Percentiles rank a stretch among this genome's conserved stretches.
These are phyloP conservation scores for Stropharia rugosoannulata DNA, from an alignment of 768 basidiomycete species.

Conservation along the genomic window DNA sequence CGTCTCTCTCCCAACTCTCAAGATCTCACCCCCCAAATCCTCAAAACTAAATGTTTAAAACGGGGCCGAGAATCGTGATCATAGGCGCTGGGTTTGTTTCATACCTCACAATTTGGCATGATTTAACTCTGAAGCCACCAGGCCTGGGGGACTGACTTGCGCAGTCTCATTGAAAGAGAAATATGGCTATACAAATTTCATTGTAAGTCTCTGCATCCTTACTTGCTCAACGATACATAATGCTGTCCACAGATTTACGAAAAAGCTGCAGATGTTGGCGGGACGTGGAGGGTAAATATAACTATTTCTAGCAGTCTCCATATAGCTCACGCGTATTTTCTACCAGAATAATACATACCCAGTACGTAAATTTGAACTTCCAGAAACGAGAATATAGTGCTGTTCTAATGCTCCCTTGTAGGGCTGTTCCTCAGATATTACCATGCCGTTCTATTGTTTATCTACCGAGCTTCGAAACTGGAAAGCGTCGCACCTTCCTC, in stretches of 20 bases:
- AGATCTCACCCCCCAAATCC: too few species aligned
- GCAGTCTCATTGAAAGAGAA: conserved; percentile 42
- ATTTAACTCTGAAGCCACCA: conserved; percentile 9
- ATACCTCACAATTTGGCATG: not conserved
- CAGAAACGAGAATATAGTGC: not conserved
- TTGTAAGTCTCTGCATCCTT: conserved; percentile 23
- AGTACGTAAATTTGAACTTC: conserved; percentile 15
- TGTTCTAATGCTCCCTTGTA: conserved; percentile 6
- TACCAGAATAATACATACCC: conserved; percentile 39
- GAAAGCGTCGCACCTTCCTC: conserved; percentile 38
- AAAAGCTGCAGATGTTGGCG: conserved; percentile 42
- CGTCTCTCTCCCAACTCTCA: too few species aligned
- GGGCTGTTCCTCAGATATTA: conserved; percentile 47
- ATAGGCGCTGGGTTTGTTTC: conserved; percentile 31
- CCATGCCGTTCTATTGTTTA: conserved; percentile 43
- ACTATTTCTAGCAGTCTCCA: not conserved
- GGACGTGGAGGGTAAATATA: conserved; percentile 49
- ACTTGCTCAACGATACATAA: not conserved
- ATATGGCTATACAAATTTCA: conserved; percentile 36
- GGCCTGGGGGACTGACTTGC: conserved; percentile 40
- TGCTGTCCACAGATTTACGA: conserved; percentile 41
- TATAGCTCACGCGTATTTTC: too few species aligned
- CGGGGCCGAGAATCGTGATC: conserved; percentile 23
- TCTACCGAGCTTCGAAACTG: conserved; percentile 49
- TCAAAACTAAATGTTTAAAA: not conserved